Evolutionary conservation across 2,329 filamentous ascomycete genomes (phyloP), one percentile per base, ranked within the genome.

Genomic region (Trichoderma arundinaceum): DNA sequence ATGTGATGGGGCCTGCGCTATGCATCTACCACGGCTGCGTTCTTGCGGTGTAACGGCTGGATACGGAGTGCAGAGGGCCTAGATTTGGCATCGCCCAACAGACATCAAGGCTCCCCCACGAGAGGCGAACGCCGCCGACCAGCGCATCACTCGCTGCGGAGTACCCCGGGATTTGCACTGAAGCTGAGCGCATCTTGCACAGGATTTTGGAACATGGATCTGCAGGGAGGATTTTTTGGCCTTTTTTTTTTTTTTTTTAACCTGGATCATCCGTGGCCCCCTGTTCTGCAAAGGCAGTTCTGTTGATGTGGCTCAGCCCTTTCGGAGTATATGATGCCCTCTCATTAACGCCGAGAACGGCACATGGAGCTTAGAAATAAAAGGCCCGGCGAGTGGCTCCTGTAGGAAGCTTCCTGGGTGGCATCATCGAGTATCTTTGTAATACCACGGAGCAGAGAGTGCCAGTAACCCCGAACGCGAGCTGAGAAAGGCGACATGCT

Each of bases 271-370:
- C 10, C 22, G 28, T 19, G 32, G 13, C 7, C 17, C 41, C n/a
- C 28, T 19, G 1, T 22, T 7, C 28, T 38, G 15, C n/a, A 13
- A 6, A 22, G 38, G 53, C 38, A n/a, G 15, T 56, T 39, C 22
- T 22, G 38, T 56, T 32, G 15, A 43, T 41, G 53, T 43, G 53
- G 53, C 53, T 41, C 38, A 43, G 53, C 53, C 43, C 32, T 13
- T 32, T 17, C 53, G 53, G 53, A 56, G 53, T 43, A 28, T 43
- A 43, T 15, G 22, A 41, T n/a, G 53, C 22, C 13, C n/a, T 17
- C 4, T 13, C 19, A 33, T 15, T 32, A 58, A 46, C 28, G 41
- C 41, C 54, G 54, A 46, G 22, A 19, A 12, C 22, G 41, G 39
- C 28, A 46, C 17, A 35, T 58, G 28, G 54, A 58, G 43, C 22